A percentile compares a stretch with the other conserved stretches of the same genome.
Evolutionary conservation across 1,284 basidiomycete species (phyloP).

Genomic region (Ceratobasidium sp.): DNA sequence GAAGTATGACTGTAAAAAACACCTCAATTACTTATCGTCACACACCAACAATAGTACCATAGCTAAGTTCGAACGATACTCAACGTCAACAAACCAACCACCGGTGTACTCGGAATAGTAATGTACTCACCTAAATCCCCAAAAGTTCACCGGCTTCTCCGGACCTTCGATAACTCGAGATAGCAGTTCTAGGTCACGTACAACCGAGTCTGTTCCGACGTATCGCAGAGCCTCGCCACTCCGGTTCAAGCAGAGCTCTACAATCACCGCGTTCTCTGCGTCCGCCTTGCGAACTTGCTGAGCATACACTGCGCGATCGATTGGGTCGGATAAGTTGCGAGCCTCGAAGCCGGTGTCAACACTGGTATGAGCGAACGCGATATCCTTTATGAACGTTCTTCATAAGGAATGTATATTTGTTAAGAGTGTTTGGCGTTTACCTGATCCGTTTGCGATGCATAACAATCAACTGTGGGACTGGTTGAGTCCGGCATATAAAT

Average conservation of each 20-base stretch:
- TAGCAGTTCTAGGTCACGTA: constrained; percentile 53
- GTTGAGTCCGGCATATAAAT: background rate
- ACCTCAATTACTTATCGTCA: constrained; percentile 7
- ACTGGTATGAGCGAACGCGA: constrained; percentile 51
- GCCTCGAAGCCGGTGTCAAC: constrained; percentile 50
- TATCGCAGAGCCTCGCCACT: constrained; percentile 52
- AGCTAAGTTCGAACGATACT: too few relatives aligned
- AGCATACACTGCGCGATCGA: constrained; percentile 49
- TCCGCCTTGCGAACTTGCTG: constrained; percentile 50
- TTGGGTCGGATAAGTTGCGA: constrained; percentile 51
- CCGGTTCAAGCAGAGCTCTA: constrained; percentile 51
- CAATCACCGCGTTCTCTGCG: constrained; percentile 51
- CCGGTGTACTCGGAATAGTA: too few relatives aligned
- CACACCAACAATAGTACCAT: constrained; percentile 52
- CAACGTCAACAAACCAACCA: too few relatives aligned
- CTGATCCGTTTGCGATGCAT: constrained; percentile 52
- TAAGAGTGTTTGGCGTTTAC: background rate
- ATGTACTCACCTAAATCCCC: constrained; percentile 49
- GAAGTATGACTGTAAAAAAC: background rate
- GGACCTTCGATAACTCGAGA: constrained; percentile 51
- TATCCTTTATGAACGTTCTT: constrained; percentile 43
- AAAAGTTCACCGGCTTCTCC: constrained; percentile 51
- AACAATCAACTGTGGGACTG: constrained; percentile 53
- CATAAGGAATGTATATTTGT: background rate
- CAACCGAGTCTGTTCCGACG: constrained; percentile 53